These are phyloP conservation scores for Cucurbita ficifolia DNA, from an alignment of 306 rosid species.

Conservation along the genomic window DNA sequence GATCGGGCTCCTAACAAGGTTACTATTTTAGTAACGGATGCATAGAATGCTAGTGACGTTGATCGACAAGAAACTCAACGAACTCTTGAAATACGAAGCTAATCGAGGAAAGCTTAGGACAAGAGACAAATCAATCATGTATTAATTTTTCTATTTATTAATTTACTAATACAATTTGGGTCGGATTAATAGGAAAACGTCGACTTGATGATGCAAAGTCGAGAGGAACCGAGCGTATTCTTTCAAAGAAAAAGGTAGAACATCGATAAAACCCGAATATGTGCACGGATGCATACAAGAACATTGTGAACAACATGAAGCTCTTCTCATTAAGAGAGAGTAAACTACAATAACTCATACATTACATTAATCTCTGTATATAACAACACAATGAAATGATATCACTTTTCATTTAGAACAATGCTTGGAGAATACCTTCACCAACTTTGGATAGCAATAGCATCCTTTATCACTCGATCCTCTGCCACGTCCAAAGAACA, in stretches of 20 bases:
- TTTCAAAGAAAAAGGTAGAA: neutral
- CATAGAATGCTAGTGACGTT: neutral
- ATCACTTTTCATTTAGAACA: slow-evolving; percentile 7
- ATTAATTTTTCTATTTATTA: no score
- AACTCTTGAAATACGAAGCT: neutral
- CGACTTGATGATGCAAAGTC: no score
- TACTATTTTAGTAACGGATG: neutral
- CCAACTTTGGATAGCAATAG: slow-evolving; percentile 28
- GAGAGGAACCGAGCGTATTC: neutral
- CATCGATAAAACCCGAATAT: neutral
- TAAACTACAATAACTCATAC: neutral
- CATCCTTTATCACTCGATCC: slow-evolving; percentile 12
- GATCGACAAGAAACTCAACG: neutral
- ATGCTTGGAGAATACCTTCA: slow-evolving; percentile 33
- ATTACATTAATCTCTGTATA: neutral
- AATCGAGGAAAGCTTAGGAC: neutral
- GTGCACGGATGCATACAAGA: neutral
- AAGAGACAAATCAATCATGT: neutral
- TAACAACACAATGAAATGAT: neutral
- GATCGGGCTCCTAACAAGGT: no score
- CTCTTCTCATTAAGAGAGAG: neutral
- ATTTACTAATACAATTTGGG: no score
- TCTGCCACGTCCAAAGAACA: slow-evolving; percentile 3
- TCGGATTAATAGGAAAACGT: no score
- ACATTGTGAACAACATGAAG: neutral